Conservation (phyloP, 371 early-diverging fungal genomes). For the Lichtheimia corymbifera region DNA sequence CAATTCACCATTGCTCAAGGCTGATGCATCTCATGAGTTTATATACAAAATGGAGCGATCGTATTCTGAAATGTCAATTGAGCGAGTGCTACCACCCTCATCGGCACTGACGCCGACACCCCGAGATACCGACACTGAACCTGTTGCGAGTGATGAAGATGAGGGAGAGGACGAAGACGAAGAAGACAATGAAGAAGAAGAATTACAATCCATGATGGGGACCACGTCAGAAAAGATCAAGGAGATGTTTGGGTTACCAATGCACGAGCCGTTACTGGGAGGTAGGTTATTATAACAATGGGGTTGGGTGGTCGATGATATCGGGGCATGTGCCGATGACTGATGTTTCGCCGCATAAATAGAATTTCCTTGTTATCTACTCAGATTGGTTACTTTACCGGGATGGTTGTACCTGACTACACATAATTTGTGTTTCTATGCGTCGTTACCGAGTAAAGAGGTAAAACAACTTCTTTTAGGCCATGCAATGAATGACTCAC, state of each 20-base stretch:
- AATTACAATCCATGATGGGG: neutral
- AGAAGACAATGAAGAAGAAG: constrained; percentile 6
- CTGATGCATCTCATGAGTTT: neutral
- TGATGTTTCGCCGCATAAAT: constrained; percentile 1
- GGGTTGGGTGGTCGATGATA: neutral
- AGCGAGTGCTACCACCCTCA: constrained; percentile 4
- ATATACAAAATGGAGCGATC: constrained; percentile 4
- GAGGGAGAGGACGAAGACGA: constrained; percentile 17
- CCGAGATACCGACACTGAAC: constrained; percentile 8
- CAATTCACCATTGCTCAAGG: too few species aligned
- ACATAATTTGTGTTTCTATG: constrained; percentile 68
- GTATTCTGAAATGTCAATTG: constrained; percentile 38
- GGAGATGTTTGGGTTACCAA: constrained; percentile 13
- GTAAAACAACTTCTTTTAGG: constrained; percentile 18
- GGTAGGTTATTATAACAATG: constrained; percentile 6
- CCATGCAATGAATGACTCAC: neutral
- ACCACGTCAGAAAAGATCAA: constrained; percentile 3
- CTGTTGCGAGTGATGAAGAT: constrained; percentile 13
- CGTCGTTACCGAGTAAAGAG: constrained; percentile 57
- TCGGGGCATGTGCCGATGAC: neutral
- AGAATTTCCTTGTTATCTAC: constrained; percentile 76
- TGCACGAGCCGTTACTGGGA: constrained; percentile 17
- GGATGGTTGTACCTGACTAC: constrained; percentile 73
- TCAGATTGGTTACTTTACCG: constrained; percentile 66
- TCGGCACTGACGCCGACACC: neutral